phyloP scores from a whole-genome alignment of 371 early-diverging fungal species.

The Zychaea mexicana region DNA sequence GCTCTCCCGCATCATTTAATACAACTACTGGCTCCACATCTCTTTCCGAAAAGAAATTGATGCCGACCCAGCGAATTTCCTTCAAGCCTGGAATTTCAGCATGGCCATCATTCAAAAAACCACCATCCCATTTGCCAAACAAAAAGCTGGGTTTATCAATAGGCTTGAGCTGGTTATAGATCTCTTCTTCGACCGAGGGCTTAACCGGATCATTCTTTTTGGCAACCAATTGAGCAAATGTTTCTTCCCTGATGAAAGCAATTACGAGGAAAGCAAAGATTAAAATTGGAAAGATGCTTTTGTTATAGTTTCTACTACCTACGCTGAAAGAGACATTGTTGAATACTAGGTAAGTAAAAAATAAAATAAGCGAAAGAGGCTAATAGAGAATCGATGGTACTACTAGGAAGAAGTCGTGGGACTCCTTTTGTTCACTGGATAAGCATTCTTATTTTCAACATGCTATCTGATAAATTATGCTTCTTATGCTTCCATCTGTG shows the following conservation, averaged over 20 bases:
- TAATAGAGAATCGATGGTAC: too few relatives aligned
- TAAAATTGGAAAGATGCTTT: too few relatives aligned
- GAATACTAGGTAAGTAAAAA: too few relatives aligned
- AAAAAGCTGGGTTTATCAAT: background rate
- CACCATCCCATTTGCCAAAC: slow-evolving; percentile 13
- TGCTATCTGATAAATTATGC: too few relatives aligned
- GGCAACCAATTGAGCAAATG: background rate
- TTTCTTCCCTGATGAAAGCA: slow-evolving; percentile 3
- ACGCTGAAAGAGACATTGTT: background rate
- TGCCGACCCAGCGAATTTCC: slow-evolving; percentile 12
- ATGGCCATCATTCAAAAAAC: slow-evolving; percentile 6
- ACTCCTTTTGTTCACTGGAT: too few relatives aligned
- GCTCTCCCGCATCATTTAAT: slow-evolving; percentile 4
- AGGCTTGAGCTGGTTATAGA: slow-evolving; percentile 11
- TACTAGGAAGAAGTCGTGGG: too few relatives aligned
- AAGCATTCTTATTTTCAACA: too few relatives aligned
- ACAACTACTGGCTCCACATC: slow-evolving; percentile 10
- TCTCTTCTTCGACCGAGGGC: background rate
- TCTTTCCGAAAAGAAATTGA: background rate
- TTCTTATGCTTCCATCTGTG: too few relatives aligned
- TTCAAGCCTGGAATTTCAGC: background rate
- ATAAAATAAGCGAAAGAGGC: too few relatives aligned
- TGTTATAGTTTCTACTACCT: too few relatives aligned
- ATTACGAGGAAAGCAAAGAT: too few relatives aligned
- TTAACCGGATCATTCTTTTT: background rate